Evolutionary conservation across 2,329 filamentous ascomycete genomes (phyloP).

Genomic region (Talaromyces sp.): DNA sequence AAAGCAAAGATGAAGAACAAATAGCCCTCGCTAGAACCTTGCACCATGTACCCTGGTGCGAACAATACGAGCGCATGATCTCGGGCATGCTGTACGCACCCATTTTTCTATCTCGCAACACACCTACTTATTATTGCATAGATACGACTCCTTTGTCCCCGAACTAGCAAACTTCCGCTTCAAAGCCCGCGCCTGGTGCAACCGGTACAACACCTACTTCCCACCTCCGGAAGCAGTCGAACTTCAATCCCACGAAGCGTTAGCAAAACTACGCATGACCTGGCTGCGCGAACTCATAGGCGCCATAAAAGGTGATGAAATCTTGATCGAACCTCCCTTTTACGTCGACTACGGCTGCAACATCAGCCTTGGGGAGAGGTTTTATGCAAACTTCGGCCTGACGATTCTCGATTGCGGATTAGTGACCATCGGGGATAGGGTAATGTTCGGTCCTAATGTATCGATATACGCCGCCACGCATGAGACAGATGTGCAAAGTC

Average conservation of each 20-base stretch:
- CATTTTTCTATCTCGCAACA: neutral
- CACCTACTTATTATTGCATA: constrained; percentile 25
- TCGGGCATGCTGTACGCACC: constrained; percentile 28
- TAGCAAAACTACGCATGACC: constrained; percentile 39
- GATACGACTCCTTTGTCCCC: constrained; percentile 53
- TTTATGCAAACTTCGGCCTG: constrained; percentile 52
- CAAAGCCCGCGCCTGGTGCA: constrained; percentile 55
- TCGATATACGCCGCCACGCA: constrained; percentile 55
- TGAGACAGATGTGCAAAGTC: constrained; percentile 50
- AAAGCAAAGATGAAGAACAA: constrained; percentile 18
- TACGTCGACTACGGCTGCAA: constrained; percentile 66
- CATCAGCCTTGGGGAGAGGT: constrained; percentile 57
- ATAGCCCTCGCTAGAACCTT: constrained; percentile 20
- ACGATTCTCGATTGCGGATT: constrained; percentile 54
- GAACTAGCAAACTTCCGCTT: constrained; percentile 54
- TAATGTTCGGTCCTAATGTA: constrained; percentile 55
- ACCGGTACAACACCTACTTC: constrained; percentile 60
- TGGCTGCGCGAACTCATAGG: constrained; percentile 54
- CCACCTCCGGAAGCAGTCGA: constrained; percentile 32
- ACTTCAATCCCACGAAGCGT: constrained; percentile 37
- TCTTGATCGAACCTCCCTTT: constrained; percentile 60
- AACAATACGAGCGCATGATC: constrained; percentile 30
- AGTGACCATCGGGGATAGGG: constrained; percentile 53
- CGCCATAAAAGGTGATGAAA: constrained; percentile 49
- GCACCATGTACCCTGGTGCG: constrained; percentile 27